Evolutionary conservation across 1,284 basidiomycete species (phyloP), one percentile per base, ranked within the genome.

Genomic region (Ceratobasidium sp.): DNA sequence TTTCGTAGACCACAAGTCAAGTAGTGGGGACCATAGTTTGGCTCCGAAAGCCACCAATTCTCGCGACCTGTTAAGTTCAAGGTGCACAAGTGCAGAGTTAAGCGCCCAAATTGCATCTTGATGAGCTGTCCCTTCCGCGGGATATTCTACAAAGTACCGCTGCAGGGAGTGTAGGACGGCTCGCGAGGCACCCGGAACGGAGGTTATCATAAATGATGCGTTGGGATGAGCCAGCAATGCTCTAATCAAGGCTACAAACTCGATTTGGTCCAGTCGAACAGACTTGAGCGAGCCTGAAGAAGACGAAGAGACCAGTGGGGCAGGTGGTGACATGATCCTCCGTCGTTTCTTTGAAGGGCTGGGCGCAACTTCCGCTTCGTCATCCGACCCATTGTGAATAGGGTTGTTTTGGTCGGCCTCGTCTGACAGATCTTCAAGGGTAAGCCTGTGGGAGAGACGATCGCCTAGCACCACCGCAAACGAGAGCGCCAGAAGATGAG

Each of bases 391-490:
- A 56, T 34, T 63, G 6, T 85, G 81, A 58, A 84, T 81, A 27
- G 89, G 80, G 9, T 51, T 64, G 22, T 64, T 48, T 29, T 46
- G 7, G 24, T 79, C 53, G 41, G 22, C 41, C 22, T 58, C 56
- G 49, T 49, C 56, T 16, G 54, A 46, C 24, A 71, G 24, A 78
- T 81, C 73, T 77, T 81, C 64, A 27, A 75, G 46, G 24, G 65
- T 59, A 13, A 77, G 68, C 0, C 77, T 76, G 19, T 77, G 72
- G 27, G 75, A 73, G 41, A 95, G 80, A 0, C 86, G 84, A 78
- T 92, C 90, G 14, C 86, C 89, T 1, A 96, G 83, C 7, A 95
- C 83, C 1, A 89, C 87, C 76, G 94, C 92, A 84, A 96, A 96
- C 69, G 88, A 89, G 43, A 94, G 81, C 61, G 88, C 86, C 48